A percentile compares a stretch with the other conserved stretches of the same genome.
Conservation (phyloP, 2,329 filamentous ascomycete genomes). For the Phoma herbarum region DNA sequence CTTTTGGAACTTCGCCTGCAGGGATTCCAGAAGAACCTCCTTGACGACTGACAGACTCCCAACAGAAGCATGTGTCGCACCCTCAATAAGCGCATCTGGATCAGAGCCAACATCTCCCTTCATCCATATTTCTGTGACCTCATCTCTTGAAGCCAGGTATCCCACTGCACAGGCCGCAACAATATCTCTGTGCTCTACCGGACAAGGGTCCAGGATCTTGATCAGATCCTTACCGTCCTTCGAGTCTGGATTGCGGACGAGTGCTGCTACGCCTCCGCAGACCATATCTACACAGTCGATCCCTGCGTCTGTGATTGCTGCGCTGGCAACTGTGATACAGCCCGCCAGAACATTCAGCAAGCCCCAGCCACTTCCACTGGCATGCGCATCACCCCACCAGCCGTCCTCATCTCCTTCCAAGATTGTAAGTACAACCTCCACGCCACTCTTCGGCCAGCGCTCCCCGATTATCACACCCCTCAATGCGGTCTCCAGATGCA, state of each 20-base stretch:
- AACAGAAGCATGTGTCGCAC: slow-evolving; percentile 69
- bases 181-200: slow-evolving; percentile 79
- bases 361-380: slow-evolving; percentile 76
- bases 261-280: slow-evolving; percentile 85
- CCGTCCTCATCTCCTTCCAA: slow-evolving; percentile 90
- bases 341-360: slow-evolving; percentile 91
- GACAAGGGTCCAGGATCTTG: slow-evolving; percentile 81
- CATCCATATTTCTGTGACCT: slow-evolving; percentile 94
- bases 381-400: slow-evolving; percentile 66
- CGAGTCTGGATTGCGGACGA: slow-evolving; percentile 61
- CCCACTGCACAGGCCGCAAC: slow-evolving; percentile 87
- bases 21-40: slow-evolving; percentile 66
- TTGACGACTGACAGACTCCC: slow-evolving; percentile 67
- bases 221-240: slow-evolving; percentile 46
- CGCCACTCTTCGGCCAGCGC: slow-evolving; percentile 96
- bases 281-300: slow-evolving; percentile 96
- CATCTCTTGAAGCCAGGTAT: slow-evolving; percentile 85
- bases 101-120: slow-evolving; percentile 71
- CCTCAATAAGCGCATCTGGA: slow-evolving; percentile 66
- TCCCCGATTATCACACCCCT: slow-evolving; percentile 91
- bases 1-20: slow-evolving; percentile 44
- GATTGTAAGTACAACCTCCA: slow-evolving; percentile 93
- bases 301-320: slow-evolving; percentile 90
- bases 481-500: slow-evolving; percentile 90
- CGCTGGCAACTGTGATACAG: slow-evolving; percentile 92